Base-by-base conservation (phyloP, 495 filamentous ascomycete genomes). In the Mycothermus thermophilus region DNA sequence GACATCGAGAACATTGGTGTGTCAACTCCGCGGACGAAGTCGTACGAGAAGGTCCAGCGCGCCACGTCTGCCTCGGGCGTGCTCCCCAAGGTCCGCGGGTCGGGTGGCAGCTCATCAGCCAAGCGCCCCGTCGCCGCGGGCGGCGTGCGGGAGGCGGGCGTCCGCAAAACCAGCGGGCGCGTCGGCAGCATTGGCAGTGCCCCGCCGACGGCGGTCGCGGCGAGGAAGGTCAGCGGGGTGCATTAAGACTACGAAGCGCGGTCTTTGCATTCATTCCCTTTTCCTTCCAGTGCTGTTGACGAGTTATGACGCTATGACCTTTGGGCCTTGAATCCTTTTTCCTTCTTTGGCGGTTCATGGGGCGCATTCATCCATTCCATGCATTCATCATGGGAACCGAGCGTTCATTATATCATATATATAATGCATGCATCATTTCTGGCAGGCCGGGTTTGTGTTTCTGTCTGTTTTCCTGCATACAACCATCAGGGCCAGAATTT, bases 161-260 rank as follows among this genome's bases (percentile, higher is more conserved):
- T 95, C 16, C 73, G 88, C 35, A 97, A 97, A 63, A 79, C 80
- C 5, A 94, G 86, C 54, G 84, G 85, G n/a, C 73, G 88, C 7
- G 69, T 94, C n/a, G 85, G 85, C 6, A 93, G 87, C 50, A 62
- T 79, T 11, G 75, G 77, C 16, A 49, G 44, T 21, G 43, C 40
- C 14, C 37, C 55, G 10, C 50, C 50, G 9, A 41, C 47, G 24
- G 37, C 55, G 9, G 42, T 46, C 7, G 42, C 54, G 12, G 50
- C 46, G 12, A 50, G 64, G 22, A 68, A 66, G 51, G 47, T 64
- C 27, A 66, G 62, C 19, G 64, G 60, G 10, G 29, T 47, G 10
- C 29, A 37, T 12, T 37, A 25, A 30, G 19, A 10, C 11, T 12
- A 14, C 13, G 12, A 8, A 22, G 4, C 13, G 13, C 11, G 14